Conservation (phyloP, 768 basidiomycete genomes). For the Pleurotus pulmonarius region DNA sequence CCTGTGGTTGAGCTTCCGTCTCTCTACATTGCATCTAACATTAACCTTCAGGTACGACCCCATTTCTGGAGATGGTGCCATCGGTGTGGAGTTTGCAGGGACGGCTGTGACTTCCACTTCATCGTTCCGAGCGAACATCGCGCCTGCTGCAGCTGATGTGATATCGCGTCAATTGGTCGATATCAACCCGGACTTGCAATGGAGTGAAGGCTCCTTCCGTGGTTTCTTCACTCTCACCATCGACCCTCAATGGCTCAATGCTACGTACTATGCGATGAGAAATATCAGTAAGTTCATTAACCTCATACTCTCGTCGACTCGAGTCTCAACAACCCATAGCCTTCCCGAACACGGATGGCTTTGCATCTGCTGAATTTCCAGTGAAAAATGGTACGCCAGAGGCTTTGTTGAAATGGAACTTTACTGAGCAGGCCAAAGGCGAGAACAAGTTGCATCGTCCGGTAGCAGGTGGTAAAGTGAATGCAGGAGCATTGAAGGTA, state of each 20-base stretch:
- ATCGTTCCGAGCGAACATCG: conserved; percentile 38
- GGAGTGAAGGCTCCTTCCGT: conserved; percentile 56
- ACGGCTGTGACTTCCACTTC: conserved; percentile 53
- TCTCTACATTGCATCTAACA: conserved; percentile 23
- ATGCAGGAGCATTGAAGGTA: conserved; percentile 40
- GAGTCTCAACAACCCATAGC: neutral
- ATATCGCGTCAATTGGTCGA: conserved; percentile 32
- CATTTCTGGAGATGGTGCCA: conserved; percentile 41
- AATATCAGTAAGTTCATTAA: conserved; percentile 10
- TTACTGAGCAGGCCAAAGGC: conserved; percentile 15
- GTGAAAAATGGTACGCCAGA: conserved; percentile 22
- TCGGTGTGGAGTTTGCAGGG: conserved; percentile 61
- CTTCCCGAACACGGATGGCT: conserved; percentile 25
- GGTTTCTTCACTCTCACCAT: conserved; percentile 58
- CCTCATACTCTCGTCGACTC: conserved; percentile 8
- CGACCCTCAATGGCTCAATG: conserved; percentile 38
- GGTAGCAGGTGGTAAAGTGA: conserved; percentile 41
- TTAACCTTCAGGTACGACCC: conserved; percentile 37
- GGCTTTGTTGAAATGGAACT: neutral
- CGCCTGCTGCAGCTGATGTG: conserved; percentile 33
- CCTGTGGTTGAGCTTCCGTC: neutral
- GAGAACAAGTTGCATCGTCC: conserved; percentile 45
- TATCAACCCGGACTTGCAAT: conserved; percentile 50
- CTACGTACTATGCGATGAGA: conserved; percentile 51
- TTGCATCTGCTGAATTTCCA: conserved; percentile 38